Base-by-base conservation (phyloP, 2,329 filamentous ascomycete species). In the Colletotrichum eremochloae region DNA sequence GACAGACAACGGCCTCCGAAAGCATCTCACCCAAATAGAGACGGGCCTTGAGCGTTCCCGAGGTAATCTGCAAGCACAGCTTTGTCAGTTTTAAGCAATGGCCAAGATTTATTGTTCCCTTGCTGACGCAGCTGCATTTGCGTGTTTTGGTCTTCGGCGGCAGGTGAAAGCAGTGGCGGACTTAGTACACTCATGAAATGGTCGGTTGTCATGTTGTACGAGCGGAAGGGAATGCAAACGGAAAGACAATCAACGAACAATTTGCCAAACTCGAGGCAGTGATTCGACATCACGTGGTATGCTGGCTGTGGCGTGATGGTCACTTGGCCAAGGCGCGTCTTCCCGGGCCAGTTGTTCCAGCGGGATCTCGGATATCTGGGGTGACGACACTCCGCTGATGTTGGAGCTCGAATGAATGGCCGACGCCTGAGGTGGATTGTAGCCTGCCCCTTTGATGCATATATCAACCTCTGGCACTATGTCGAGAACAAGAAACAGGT, bases 201-300 rank as follows among this genome's bases (percentile, higher is more conserved):
- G 14, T 14, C 33, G 38, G 52, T 38, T 57, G 40, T 31, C 40
- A 5, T 38, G 20, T 15, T 9, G 62, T 15, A 29, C 33, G 6
- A 36, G 50, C 11, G 24, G 20, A 33, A 24, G 4, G 29, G 20
- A 38, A 57, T 31, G 52, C 63, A 65, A 65, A 57, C 63, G 63
- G 63, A 57, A 53, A 29, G 61, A n/a, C 24, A 33, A 20, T 40
- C n/a, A 14, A 24, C 46, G 33, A 29, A 15, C 24, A n/a, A 20
- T 15, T 29, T 4, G 40, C 15, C 40, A 24, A 57, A 15, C 20
- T 8, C 40, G 29, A 57, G 7, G 9, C 52, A 24, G 33, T 48
- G 2, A 31, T 15, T 48, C 36, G 20, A 18, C n/a, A 20, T 15
- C 38, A 36, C 50, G 62, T 55, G 48, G 50, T 24, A 11, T 40